Evolutionary conservation across 257 asterid genomes (phyloP).

Genomic region (Petunia secreta): DNA sequence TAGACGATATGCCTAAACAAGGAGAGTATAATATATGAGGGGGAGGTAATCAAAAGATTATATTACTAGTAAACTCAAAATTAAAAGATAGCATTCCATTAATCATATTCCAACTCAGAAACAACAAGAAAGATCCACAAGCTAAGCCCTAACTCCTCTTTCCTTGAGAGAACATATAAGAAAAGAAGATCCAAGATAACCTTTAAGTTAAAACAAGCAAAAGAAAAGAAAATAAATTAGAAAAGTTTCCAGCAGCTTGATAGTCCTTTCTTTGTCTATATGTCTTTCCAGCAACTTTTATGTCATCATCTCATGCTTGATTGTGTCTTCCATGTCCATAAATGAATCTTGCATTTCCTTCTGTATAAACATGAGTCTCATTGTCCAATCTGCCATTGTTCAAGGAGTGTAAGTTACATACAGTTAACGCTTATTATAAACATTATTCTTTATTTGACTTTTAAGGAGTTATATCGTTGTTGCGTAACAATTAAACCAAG

Average conservation of each 20-base stretch:
- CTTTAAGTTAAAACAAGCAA: slow-evolving; percentile 7
- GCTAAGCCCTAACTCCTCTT: background rate
- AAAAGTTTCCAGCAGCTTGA: background rate
- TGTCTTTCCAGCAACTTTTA: background rate
- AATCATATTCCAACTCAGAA: background rate
- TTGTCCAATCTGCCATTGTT: slow-evolving; percentile 51
- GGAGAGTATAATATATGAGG: no score
- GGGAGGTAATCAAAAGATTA: background rate
- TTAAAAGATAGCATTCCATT: slow-evolving; percentile 8
- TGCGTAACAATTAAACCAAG: background rate
- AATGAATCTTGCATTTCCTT: slow-evolving; percentile 88
- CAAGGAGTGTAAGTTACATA: background rate
- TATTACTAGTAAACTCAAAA: background rate
- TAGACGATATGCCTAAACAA: no score
- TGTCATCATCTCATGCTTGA: slow-evolving; percentile 36
- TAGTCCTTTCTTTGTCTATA: background rate
- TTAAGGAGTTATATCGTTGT: background rate
- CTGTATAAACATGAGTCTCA: slow-evolving; percentile 86
- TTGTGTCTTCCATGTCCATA: slow-evolving; percentile 82
- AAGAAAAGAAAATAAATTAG: background rate
- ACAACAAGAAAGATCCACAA: slow-evolving; percentile 15
- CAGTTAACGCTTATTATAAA: background rate
- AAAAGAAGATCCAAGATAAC: background rate
- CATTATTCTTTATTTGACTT: background rate
- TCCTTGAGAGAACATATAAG: slow-evolving; percentile 3